phyloP scores from a whole-genome alignment of 169 alveolate species.

The Plasmodium vivax region DNA sequence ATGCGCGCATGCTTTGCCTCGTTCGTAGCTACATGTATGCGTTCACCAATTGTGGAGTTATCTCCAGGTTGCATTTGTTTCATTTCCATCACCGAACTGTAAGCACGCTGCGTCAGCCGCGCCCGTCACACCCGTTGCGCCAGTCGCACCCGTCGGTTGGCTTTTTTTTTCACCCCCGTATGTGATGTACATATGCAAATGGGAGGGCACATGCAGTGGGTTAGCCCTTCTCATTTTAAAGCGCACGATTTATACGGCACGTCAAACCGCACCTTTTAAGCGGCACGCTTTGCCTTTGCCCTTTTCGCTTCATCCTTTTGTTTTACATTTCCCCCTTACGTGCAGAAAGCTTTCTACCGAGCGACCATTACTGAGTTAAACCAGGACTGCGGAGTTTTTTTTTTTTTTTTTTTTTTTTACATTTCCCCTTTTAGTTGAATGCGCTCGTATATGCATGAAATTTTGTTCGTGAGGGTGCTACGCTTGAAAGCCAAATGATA shows the following conservation, averaged over 20 bases:
- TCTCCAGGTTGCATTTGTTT: background rate
- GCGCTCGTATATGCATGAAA: background rate
- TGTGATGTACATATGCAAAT: background rate
- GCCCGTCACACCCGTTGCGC: too few species aligned
- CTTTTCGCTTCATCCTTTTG: background rate
- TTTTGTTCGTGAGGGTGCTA: background rate
- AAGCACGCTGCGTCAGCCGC: background rate
- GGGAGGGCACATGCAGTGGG: background rate
- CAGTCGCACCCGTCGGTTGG: background rate
- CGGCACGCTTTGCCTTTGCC: background rate
- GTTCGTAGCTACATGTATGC: background rate
- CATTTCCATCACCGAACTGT: background rate
- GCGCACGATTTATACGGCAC: background rate
- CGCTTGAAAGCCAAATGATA: background rate
- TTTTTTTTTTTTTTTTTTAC: background rate
- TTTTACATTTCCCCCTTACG: background rate
- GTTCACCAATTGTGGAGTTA: background rate
- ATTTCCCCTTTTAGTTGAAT: slow-evolving; percentile 20
- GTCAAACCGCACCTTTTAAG: background rate
- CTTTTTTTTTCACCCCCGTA: background rate
- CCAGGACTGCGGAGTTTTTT: background rate
- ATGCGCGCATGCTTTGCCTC: background rate
- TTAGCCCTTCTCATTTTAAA: background rate
- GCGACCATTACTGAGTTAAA: slow-evolving; percentile 10
- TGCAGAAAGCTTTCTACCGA: background rate